These are phyloP conservation scores for Acer saccharum DNA, from an alignment of 345 rosid species.

Conservation along the genomic window DNA sequence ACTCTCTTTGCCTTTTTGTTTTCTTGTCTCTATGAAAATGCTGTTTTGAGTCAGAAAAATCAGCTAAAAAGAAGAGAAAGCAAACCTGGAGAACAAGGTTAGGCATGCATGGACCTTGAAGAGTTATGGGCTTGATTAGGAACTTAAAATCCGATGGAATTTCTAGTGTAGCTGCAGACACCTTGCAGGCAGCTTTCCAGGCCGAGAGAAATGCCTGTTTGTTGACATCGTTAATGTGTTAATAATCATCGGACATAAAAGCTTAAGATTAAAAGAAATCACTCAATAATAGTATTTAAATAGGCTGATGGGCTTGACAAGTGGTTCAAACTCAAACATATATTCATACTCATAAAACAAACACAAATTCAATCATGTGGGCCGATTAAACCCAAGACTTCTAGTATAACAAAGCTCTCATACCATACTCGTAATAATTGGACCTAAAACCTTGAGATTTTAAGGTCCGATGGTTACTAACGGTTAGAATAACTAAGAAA, in stretches of 20 bases:
- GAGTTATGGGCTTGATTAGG: constrained; percentile 52
- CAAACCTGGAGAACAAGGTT: constrained; percentile 57
- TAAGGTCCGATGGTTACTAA: too few species aligned
- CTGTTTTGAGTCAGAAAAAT: background rate
- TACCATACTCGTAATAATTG: too few species aligned
- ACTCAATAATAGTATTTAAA: too few species aligned
- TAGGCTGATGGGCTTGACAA: too few species aligned
- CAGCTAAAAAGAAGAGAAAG: constrained; percentile 19
- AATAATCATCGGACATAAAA: too few species aligned
- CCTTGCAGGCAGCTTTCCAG: constrained; percentile 68
- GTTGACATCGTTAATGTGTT: background rate
- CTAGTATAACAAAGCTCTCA: too few species aligned
- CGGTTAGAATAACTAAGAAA: background rate
- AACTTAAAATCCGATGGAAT: constrained; percentile 51
- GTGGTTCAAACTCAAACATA: too few species aligned
- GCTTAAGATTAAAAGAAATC: too few species aligned
- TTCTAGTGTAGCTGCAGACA: constrained; percentile 42
- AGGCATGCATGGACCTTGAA: constrained; percentile 72
- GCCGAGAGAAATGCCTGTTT: constrained; percentile 51
- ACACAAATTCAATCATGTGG: too few species aligned
- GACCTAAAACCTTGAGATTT: too few species aligned
- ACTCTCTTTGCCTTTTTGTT: background rate
- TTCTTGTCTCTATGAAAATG: background rate
- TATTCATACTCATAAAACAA: too few species aligned
- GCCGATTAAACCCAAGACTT: too few species aligned